Evolutionary conservation across 805 yeast species (phyloP).

Genomic region (Ogataea nakhonphanomensis): DNA sequence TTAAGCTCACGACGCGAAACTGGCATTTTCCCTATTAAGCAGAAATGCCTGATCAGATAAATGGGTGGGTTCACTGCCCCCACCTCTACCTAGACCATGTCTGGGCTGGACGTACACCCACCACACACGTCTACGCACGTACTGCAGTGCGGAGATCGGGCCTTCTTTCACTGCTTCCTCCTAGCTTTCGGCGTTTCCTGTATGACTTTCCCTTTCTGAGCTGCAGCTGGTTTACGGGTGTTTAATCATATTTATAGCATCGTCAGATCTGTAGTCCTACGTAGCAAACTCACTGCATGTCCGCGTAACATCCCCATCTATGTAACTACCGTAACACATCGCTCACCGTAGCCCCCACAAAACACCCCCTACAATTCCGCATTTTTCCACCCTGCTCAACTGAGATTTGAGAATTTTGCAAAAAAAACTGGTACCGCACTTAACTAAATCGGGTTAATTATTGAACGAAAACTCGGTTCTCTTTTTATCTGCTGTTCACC

Average conservation of each 20-base stretch:
- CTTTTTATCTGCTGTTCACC: conserved; percentile 1
- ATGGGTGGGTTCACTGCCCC: background rate
- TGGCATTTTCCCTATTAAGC: conserved; percentile 4
- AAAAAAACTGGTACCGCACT: conserved; percentile 11
- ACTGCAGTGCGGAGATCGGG: no score
- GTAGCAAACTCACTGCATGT: no score
- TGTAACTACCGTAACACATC: background rate
- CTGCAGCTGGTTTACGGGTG: no score
- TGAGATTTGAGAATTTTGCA: conserved; percentile 9
- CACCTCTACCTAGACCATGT: no score
- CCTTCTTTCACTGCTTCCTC: no score
- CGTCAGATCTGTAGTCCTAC: no score
- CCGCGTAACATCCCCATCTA: no score
- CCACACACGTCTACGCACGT: no score
- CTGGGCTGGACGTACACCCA: no score
- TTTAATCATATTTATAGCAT: no score
- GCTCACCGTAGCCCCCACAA: background rate
- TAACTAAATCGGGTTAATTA: conserved; percentile 11
- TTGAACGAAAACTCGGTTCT: conserved; percentile 1
- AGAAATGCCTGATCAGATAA: conserved; percentile 1
- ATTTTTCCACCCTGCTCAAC: conserved; percentile 2
- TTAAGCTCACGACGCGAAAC: conserved; percentile 10
- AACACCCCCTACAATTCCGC: background rate
- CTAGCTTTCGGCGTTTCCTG: no score
- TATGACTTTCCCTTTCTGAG: no score